Evolutionary conservation across 1,139 yeast species (phyloP).

Genomic region (Candida tetrigidarum): DNA sequence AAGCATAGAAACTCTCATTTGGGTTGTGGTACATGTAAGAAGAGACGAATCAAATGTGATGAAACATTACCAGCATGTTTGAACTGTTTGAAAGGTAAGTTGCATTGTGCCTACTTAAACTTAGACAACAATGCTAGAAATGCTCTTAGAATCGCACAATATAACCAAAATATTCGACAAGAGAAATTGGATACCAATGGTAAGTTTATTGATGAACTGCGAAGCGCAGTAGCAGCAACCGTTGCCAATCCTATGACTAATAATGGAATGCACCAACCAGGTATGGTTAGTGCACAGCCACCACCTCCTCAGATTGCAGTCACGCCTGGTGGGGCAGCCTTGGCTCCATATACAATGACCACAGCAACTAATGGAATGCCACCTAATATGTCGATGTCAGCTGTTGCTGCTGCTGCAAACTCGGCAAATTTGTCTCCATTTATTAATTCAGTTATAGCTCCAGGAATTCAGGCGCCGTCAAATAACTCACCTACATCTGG

Average conservation of each 20-base stretch:
- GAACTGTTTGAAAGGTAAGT: conserved; percentile 62
- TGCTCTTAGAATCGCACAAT: conserved; percentile 56
- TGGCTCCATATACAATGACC: not conserved
- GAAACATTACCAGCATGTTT: conserved; percentile 64
- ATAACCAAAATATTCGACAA: conserved; percentile 46
- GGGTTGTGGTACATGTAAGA: conserved; percentile 70
- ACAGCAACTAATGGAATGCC: not conserved
- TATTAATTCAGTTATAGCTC: conserved; percentile 8
- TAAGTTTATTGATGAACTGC: conserved; percentile 11
- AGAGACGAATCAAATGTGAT: conserved; percentile 70
- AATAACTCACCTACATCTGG: not conserved
- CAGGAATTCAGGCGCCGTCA: conserved; percentile 7
- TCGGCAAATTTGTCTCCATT: conserved; percentile 8
- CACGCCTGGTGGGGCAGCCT: no score
- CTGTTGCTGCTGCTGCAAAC: conserved; percentile 10
- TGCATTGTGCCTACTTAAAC: conserved; percentile 57
- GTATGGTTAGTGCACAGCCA: not conserved
- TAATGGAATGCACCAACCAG: not conserved
- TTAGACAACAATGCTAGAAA: conserved; percentile 54
- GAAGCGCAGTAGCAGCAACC: conserved; percentile 3
- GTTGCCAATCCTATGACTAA: not conserved
- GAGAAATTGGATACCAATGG: conserved; percentile 22
- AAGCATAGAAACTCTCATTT: conserved; percentile 66
- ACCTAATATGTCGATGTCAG: conserved; percentile 10
- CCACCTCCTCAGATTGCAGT: not conserved